Base-by-base conservation (phyloP, 371 early-diverging fungal genomes). In the Mucor velutinosus region DNA sequence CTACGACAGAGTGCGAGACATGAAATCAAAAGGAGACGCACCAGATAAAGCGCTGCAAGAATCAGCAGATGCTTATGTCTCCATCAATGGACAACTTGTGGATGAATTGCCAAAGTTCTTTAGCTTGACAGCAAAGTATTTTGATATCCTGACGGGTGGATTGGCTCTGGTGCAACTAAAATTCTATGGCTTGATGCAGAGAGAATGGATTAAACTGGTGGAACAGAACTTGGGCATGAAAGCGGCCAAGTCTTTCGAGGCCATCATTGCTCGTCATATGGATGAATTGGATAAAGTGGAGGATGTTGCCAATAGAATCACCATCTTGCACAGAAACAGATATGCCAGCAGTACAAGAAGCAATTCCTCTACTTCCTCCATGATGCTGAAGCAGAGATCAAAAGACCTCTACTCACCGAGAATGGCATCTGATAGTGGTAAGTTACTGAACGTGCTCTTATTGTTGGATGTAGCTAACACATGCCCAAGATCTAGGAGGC, bases 71-170 rank as follows among this genome's bases (percentile, higher is more conserved):
- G 90, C 87, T 0, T 95, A 90, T 72, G 73, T 73, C 0, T 86
- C 91, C 2, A 88, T 95, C 67, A 91, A 93, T 69, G 91, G 85
- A 7, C 92, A 95, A 59, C 80, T 95, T 10, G 75, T 89, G 25
- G 92, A 93, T 32, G 93, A 95, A 66, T 72, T 95, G 14, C 95
- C 95, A 3, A 75, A 74, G 45, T 91, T 93, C 60, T 76, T 91
- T 37, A 71, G 66, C 15, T 68, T 92, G 41, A 88, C 89, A 0
- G 75, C 76, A 0, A 77, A 84, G 58, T 92, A 89, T 73, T 84
- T 93, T 65, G 88, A 92, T 43, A 64, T 85, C 23, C 77, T 92
- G 8, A 70, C 89, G 6, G 81, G 78, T 39, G 84, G 87, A 29
- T 79, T 92, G 35, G 85, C 86, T 12, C 76, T 72, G 43, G 81